A percentile compares a stretch with the other conserved stretches of the same genome.
phyloP scores from a whole-genome alignment of 208 protist genomes.

The Leishmania guyanensis region DNA sequence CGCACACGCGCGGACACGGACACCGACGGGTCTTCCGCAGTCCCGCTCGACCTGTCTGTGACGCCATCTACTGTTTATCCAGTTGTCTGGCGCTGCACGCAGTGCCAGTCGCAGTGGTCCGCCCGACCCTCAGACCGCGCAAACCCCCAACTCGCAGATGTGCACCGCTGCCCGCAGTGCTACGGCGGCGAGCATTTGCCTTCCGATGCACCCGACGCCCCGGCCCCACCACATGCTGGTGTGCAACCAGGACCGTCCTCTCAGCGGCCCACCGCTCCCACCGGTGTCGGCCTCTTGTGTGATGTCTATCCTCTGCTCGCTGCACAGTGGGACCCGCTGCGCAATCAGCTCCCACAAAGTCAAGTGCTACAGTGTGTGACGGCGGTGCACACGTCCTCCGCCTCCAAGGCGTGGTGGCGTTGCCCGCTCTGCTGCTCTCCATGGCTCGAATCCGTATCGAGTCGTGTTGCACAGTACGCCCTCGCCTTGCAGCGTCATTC shows the following conservation, averaged over 20 bases:
- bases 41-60: slow-evolving; percentile 2
- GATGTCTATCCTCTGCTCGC: slow-evolving; percentile 53
- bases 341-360: slow-evolving; percentile 54
- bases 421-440: slow-evolving; percentile 55
- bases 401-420: slow-evolving; percentile 57
- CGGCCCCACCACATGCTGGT: not conserved
- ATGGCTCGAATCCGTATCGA: slow-evolving; percentile 66
- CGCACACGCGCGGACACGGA: not conserved
- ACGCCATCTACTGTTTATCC: slow-evolving; percentile 31
- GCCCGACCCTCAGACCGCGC: slow-evolving; percentile 60
- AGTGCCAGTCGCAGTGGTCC: slow-evolving; percentile 49
- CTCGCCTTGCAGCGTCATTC: slow-evolving; percentile 7
- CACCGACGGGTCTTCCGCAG: not conserved
- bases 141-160: slow-evolving; percentile 50
- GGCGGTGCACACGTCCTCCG: slow-evolving; percentile 44
- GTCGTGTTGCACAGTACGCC: slow-evolving; percentile 48
- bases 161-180: slow-evolving; percentile 56
- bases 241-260: slow-evolving; percentile 3
- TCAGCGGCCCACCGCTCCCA: not conserved
- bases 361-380: slow-evolving; percentile 45
- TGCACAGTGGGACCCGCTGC: slow-evolving; percentile 65
- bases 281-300: slow-evolving; percentile 10
- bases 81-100: slow-evolving; percentile 58
- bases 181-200: not conserved
- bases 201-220: not conserved